Base-by-base conservation (phyloP, 305 asterid genomes). In the Plantago lanceolata region DNA sequence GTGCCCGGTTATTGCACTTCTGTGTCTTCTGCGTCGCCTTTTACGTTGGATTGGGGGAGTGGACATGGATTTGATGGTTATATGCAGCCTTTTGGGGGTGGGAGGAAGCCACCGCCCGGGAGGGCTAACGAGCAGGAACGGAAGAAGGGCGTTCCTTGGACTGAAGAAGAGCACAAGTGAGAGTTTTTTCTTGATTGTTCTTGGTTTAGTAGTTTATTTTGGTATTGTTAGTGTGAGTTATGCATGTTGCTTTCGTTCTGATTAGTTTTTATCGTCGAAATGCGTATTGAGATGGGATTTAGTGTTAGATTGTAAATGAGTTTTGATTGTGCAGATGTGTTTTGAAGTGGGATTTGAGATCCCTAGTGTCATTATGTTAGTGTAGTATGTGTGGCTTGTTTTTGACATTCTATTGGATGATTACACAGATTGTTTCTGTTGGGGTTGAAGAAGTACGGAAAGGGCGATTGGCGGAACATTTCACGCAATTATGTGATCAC, bases 381-480 rank as follows among this genome's bases (percentile, higher is more conserved):
- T 29, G 5, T 35, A 35, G 24, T 33, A 26, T 31, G 13, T 35
- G 50, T 37, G n/a, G 18, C 63, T 43, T 44, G 16, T 24, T 58
- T 40, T 60, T 16, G 63, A 71, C 71, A 48, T 61, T 69, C 52
- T 64, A 33, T 63, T 58, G 66, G 64, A 64, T 49, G 17, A 43
- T 21, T 47, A 33, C 7, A 37, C 80, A 91, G 98, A 77, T 66
- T 89, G 83, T 91, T 91, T 51, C 66, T 91, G 75, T 68, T 89
- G 95, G 98, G 98, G 80, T 74, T 91, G 35, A 85, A 91, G 18
- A 91, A 89, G 79, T 89, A 91, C 35, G 98, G 98, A 18, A 91
- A 91, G 64, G 98, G 98, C 6, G 97, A 90, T 49, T 90, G 97
- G 97, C 82, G 96, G 66, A 90, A 90, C 66, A 90, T 90, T 50